Percentiles rank a stretch among this genome's conserved stretches.
These are phyloP conservation scores for Glycyrrhiza uralensis DNA, from an alignment of 306 rosid genomes.

Conservation along the genomic window DNA sequence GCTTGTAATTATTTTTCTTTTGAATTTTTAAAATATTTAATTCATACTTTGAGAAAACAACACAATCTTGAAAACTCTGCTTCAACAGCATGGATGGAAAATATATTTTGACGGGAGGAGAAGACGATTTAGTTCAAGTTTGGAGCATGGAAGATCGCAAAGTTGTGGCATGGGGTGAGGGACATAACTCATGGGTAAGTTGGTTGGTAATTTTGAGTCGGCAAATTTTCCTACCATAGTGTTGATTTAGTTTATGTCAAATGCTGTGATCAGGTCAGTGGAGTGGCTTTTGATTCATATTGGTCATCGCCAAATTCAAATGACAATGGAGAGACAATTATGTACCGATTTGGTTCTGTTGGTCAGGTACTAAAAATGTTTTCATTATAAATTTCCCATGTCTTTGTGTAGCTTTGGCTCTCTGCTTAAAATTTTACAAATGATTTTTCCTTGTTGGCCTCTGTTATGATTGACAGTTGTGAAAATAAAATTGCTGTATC, in stretches of 20 bases:
- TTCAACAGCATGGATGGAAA: constrained; percentile 84
- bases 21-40: not conserved
- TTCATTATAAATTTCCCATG: not conserved
- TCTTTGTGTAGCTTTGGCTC: not conserved
- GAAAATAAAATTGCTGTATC: constrained; percentile 1
- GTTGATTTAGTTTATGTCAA: constrained; percentile 9
- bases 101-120: constrained; percentile 94
- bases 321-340: constrained; percentile 63
- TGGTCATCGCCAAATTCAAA: constrained; percentile 91
- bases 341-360: constrained; percentile 94
- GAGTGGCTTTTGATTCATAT: constrained; percentile 95
- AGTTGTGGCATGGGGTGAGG: constrained; percentile 99
- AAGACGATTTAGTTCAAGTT: constrained; percentile 97
- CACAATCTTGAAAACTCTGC: not conserved
- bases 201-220: constrained; percentile 15
- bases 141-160: constrained; percentile 99
- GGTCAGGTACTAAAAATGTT: constrained; percentile 71
- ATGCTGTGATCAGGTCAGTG: constrained; percentile 77
- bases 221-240: constrained; percentile 14
- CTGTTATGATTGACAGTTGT: not conserved
- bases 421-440: not conserved
- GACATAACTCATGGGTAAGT: constrained; percentile 96
- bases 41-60: constrained; percentile 12
- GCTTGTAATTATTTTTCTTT: not conserved
- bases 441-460: not conserved